Evolutionary conservation across 2,329 filamentous ascomycete genomes (phyloP).

Genomic region (Lasiodiplodia gonubiensis): DNA sequence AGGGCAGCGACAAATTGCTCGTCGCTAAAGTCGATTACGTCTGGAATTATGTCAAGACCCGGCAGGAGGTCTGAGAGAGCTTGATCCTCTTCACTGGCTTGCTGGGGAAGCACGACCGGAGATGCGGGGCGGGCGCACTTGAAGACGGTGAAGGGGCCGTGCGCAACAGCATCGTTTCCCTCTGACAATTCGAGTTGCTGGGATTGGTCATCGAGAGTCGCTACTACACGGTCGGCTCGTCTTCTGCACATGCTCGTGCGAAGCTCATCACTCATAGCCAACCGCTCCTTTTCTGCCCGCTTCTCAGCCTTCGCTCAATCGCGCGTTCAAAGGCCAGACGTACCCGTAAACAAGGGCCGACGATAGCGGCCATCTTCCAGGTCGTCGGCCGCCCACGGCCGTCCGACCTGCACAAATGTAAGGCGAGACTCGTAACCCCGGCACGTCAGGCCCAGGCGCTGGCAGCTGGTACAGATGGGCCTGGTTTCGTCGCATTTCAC

Average conservation of each 20-base stretch:
- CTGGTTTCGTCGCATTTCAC: constrained; percentile 31
- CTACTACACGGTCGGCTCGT: neutral
- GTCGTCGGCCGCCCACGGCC: constrained; percentile 10
- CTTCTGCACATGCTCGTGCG: constrained; percentile 1
- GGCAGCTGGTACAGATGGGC: constrained; percentile 29
- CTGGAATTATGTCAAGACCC: neutral
- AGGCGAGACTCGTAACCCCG: constrained; percentile 29
- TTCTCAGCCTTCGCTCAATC: neutral
- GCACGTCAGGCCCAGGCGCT: constrained; percentile 25
- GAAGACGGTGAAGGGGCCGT: constrained; percentile 14
- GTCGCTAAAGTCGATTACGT: neutral
- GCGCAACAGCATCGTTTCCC: neutral
- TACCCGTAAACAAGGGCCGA: constrained; percentile 31
- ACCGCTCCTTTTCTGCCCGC: constrained; percentile 1
- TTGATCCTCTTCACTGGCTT: neutral
- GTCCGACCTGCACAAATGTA: constrained; percentile 25
- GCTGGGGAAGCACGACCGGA: neutral
- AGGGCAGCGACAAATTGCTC: neutral
- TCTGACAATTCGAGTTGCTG: neutral
- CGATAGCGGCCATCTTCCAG: constrained; percentile 1
- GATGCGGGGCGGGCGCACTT: neutral
- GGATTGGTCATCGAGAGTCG: constrained; percentile 1
- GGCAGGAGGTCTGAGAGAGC: neutral
- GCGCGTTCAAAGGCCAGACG: neutral
- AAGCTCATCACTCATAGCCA: constrained; percentile 1